Evolutionary conservation across 2,329 filamentous ascomycete genomes (phyloP), one percentile per base, ranked within the genome.

Genomic region (Xylariomycetidae sp.): DNA sequence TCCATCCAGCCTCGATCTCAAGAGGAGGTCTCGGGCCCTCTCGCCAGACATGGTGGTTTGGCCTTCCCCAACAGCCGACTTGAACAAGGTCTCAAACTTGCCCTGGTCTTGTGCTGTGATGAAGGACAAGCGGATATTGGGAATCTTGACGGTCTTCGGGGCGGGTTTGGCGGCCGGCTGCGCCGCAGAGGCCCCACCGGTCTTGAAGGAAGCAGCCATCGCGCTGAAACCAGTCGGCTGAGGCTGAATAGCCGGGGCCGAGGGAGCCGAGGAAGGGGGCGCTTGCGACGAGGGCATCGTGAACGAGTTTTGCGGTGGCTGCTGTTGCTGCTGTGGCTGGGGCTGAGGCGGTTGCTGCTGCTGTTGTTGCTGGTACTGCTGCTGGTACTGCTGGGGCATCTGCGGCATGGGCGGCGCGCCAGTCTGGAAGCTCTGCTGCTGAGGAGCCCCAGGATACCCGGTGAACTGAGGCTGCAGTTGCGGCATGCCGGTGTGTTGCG

Each of bases 51-150:
- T 78, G 34, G 89, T 90, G 48, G 82, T 84, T 51, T 89, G 82
- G 38, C 74, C 76, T 46, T 88, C 82, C 20, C 88, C 87, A 22
- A 90, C 87, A 10, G 92, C 90, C 35, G 89, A 94, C 65, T 92
- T 95, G 70, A 98, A 98, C 25, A 98, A 67, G 37, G 92, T 92
- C 67, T 98, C 92, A 51, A 98, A 98, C 64, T 95, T 95, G 53
- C 86, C 76, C 62, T 98, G 92, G 56, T 98, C 92, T 52, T 83
- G 79, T 17, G 86, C 89, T 3, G 90, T 95, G 54, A 98, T 95
- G 59, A 98, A 98, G 3, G 89, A 95, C 40, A 98, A 66, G 31
- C 92, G 76, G 46, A 96, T 93, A 57, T 85, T 96, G 18, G 92
- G 92, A 36, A 98, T 95, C 65, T 84, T 92, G 48, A 75, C 80